Evolutionary conservation across 768 basidiomycete genomes (phyloP).

Genomic region (Boletus sensibilis): DNA sequence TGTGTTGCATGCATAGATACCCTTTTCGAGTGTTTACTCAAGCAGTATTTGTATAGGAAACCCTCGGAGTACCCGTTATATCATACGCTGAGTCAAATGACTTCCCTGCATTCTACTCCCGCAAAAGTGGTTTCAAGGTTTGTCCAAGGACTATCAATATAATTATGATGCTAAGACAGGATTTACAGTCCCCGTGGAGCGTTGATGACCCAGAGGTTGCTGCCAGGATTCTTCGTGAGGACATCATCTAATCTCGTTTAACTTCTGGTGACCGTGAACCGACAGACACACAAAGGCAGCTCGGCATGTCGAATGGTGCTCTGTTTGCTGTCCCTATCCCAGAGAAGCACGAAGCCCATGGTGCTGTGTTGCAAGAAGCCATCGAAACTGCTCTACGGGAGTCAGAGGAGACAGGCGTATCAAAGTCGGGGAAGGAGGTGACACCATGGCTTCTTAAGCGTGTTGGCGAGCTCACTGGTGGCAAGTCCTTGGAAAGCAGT

Average conservation of each 20-base stretch:
- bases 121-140: conserved; percentile 75
- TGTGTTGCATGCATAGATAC: conserved; percentile 28
- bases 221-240: conserved; percentile 73
- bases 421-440: conserved; percentile 79
- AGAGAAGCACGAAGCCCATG: conserved; percentile 62
- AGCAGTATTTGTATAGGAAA: conserved; percentile 60
- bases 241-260: neutral
- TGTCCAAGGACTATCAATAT: neutral
- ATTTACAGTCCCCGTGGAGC: conserved; percentile 73
- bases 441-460: conserved; percentile 93
- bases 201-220: conserved; percentile 60
- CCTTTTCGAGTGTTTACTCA: neutral
- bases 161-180: neutral
- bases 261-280: neutral
- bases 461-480: conserved; percentile 76
- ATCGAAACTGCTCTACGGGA: conserved; percentile 86
- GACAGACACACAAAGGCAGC: conserved; percentile 64
- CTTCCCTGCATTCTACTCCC: conserved; percentile 94
- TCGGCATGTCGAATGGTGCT: conserved; percentile 74
- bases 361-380: conserved; percentile 65
- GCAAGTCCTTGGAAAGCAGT: conserved; percentile 73
- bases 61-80: conserved; percentile 88
- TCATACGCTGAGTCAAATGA: conserved; percentile 72
- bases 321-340: conserved; percentile 92
- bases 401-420: conserved; percentile 77